Conservation (phyloP, 2,329 filamentous ascomycete species). For the Alternaria brassicae region DNA sequence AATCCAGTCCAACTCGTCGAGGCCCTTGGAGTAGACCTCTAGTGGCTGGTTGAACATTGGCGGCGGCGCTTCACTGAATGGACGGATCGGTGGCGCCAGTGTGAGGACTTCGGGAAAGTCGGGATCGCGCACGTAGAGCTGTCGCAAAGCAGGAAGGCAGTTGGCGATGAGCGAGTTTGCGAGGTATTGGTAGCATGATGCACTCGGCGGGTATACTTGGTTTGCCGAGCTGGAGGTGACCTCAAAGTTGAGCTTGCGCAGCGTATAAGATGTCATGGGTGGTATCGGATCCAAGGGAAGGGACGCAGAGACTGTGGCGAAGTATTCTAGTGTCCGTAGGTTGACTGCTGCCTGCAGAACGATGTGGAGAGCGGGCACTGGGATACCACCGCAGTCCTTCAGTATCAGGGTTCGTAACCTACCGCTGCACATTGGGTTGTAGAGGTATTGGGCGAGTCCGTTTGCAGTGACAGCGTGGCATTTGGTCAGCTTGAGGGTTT, state of each 20-base stretch:
- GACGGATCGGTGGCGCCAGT: conserved; percentile 69
- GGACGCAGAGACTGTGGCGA: conserved; percentile 62
- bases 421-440: conserved; percentile 61
- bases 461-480: conserved; percentile 73
- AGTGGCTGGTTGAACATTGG: conserved; percentile 63
- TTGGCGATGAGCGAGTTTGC: conserved; percentile 80
- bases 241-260: conserved; percentile 81
- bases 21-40: conserved; percentile 70
- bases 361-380: conserved; percentile 65
- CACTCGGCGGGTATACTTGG: conserved; percentile 60
- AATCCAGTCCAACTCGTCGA: conserved; percentile 72
- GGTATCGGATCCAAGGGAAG: conserved; percentile 66
- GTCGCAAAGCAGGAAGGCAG: conserved; percentile 73
- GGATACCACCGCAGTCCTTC: conserved; percentile 71
- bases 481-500: conserved; percentile 75
- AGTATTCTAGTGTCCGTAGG: conserved; percentile 66
- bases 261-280: conserved; percentile 70
- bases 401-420: conserved; percentile 73
- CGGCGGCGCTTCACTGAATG: conserved; percentile 55
- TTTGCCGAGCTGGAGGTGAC: conserved; percentile 70
- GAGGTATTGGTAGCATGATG: conserved; percentile 83
- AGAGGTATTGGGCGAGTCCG: conserved; percentile 74
- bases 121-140: conserved; percentile 85
- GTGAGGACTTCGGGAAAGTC: conserved; percentile 82
- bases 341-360: conserved; percentile 65